Percentiles rank a stretch among this genome's conserved stretches.
These are phyloP conservation scores for Apocynum venetum DNA, from an alignment of 257 asterid species.

Conservation along the genomic window DNA sequence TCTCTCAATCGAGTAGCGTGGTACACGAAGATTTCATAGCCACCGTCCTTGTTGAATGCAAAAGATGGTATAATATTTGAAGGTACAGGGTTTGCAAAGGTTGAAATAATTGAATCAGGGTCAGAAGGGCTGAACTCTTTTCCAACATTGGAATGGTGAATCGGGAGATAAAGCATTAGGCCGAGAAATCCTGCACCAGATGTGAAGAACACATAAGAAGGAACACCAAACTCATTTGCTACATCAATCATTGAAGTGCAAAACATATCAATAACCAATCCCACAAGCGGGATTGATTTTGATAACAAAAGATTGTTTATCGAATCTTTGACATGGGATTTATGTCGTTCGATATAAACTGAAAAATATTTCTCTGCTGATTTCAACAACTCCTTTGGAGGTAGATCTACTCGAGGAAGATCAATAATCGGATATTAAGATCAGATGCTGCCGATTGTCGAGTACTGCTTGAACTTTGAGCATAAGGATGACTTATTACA, in stretches of 20 bases:
- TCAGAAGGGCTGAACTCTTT: conserved; percentile 3
- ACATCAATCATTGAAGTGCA: conserved; percentile 25
- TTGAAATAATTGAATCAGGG: conserved; percentile 1
- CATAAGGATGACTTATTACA: not conserved
- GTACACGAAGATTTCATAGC: not conserved
- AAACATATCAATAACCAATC: conserved; percentile 14
- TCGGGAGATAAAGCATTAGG: conserved; percentile 7
- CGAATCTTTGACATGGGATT: conserved; percentile 8
- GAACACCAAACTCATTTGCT: conserved; percentile 17
- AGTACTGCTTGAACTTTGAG: too few species aligned
- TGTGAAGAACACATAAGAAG: conserved; percentile 16
- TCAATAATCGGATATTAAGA: too few species aligned
- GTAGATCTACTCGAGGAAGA: conserved; percentile 8
- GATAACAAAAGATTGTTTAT: not conserved
- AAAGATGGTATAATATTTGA: conserved; percentile 1
- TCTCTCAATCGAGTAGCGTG: conserved; percentile 10
- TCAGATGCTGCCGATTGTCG: too few species aligned
- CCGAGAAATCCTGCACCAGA: too few species aligned
- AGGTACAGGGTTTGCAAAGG: conserved; percentile 15
- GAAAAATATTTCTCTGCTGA: not conserved
- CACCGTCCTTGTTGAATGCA: not conserved
- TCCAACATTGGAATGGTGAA: not conserved
- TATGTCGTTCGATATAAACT: conserved; percentile 5
- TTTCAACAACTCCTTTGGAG: not conserved
- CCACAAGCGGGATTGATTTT: not conserved